Evolutionary conservation across 768 basidiomycete genomes (phyloP).

Genomic region (Termitomyces heimii): DNA sequence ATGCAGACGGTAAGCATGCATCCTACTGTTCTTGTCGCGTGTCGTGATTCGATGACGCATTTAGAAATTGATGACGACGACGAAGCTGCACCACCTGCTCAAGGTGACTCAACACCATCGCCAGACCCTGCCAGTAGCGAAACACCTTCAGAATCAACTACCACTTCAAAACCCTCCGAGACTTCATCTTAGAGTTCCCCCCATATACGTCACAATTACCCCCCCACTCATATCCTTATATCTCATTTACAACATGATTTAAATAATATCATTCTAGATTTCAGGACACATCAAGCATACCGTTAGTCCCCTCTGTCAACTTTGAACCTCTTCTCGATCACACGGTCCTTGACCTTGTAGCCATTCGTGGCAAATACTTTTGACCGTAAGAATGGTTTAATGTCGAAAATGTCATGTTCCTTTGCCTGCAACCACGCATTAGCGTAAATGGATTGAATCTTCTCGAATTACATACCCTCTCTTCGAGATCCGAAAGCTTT

Average conservation of each 20-base stretch:
- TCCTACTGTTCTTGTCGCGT: constrained; percentile 6
- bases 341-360: constrained; percentile 62
- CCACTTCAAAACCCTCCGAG: not conserved
- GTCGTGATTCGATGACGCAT: not conserved
- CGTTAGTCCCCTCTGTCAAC: constrained; percentile 34
- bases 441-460: not conserved
- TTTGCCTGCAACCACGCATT: constrained; percentile 58
- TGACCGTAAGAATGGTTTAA: constrained; percentile 77
- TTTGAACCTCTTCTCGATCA: constrained; percentile 73
- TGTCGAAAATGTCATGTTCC: constrained; percentile 94
- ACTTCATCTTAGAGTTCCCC: not conserved
- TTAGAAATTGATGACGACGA: constrained; percentile 67
- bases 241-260: constrained; percentile 1
- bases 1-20: constrained; percentile 68
- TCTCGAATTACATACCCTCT: constrained; percentile 51
- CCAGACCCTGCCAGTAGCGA: not conserved
- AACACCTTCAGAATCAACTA: not conserved
- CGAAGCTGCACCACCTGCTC: constrained; percentile 12
- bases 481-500: constrained; percentile 79
- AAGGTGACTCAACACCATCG: constrained; percentile 1
- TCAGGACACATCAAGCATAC: constrained; percentile 2
- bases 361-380: constrained; percentile 86
- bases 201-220: constrained; percentile 4
- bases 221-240: constrained; percentile 5
- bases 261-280: constrained; percentile 12